Percentiles rank a stretch among this genome's conserved stretches.
Evolutionary conservation across 2,329 filamentous ascomycete species (phyloP).

Genomic region (Boeremia exigua): DNA sequence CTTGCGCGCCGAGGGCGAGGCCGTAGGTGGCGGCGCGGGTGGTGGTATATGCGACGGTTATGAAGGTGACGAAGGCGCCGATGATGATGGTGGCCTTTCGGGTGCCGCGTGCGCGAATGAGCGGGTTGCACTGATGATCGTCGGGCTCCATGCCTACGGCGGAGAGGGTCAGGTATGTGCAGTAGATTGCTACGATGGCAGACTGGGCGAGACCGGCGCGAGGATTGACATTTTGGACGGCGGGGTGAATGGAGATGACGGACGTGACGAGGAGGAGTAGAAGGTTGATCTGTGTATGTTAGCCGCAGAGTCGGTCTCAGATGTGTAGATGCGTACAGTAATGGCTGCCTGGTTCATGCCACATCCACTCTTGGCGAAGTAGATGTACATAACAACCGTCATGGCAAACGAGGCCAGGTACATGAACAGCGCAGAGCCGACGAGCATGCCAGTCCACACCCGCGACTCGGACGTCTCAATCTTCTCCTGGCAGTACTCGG

Average conservation of each 20-base stretch:
- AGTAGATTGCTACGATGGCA: slow-evolving; percentile 96
- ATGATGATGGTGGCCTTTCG: slow-evolving; percentile 89
- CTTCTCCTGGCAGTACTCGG: slow-evolving; percentile 91
- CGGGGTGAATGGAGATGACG: slow-evolving; percentile 84
- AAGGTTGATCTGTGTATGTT: slow-evolving; percentile 70
- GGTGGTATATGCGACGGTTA: slow-evolving; percentile 96
- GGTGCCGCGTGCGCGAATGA: slow-evolving; percentile 83
- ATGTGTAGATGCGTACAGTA: slow-evolving; percentile 59
- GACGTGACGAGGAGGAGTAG: slow-evolving; percentile 82
- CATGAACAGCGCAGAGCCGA: slow-evolving; percentile 93
- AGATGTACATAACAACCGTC: slow-evolving; percentile 96
- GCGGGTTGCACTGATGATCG: slow-evolving; percentile 90
- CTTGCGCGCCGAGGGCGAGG: slow-evolving; percentile 71
- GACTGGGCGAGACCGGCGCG: slow-evolving; percentile 96
- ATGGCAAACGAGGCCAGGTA: slow-evolving; percentile 88
- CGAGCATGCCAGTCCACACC: slow-evolving; percentile 83
- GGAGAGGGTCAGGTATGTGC: slow-evolving; percentile 97
- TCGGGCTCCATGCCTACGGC: slow-evolving; percentile 99
- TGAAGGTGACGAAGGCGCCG: slow-evolving; percentile 93
- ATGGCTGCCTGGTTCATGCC: slow-evolving; percentile 97
- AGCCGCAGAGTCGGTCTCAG: background rate
- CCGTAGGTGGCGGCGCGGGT: slow-evolving; percentile 94
- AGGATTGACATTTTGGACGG: slow-evolving; percentile 88
- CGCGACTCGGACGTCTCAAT: slow-evolving; percentile 89
- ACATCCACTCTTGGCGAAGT: slow-evolving; percentile 83